Base-by-base conservation (phyloP, 768 basidiomycete genomes). In the Lentinula aciculospora region DNA sequence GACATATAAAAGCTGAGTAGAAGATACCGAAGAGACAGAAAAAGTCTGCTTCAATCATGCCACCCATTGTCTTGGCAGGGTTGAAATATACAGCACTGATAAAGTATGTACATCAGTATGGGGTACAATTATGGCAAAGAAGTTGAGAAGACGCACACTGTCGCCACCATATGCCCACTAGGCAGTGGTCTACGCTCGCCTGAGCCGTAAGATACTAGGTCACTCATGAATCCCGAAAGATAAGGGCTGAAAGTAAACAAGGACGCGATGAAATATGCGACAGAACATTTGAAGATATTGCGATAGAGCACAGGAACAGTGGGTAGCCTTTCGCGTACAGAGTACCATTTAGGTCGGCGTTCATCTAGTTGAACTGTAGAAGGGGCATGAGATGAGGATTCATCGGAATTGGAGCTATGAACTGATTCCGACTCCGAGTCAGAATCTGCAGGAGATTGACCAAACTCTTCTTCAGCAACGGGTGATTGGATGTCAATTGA, bases 61-160 rank as follows among this genome's bases (percentile, higher is more conserved):
- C 89, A 4, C 96, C 97, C 4, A 89, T 74, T 0, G 93, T 94
- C 66, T 96, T 94, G 27, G 94, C 94, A 3, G 96, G 96, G 64
- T 95, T 93, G 69, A 85, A 98, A 70, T 98, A 94, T 0, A 92
- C 89, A 4, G 83, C 83, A 59, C 90, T 87, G 47, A 57, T 2
- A 29, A 29, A 29, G 19, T n/a, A 42, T 40, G 15, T 25, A 29
- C 6, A n/a, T 32, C 40, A 13, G 27, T 13, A 29, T 53, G n/a
- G n/a, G n/a, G 34, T 39, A 51, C 48, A 49, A 58, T 5, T 32
- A 42, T 32, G 9, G 25, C 42, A 21, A 4, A 28, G 39, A 59
- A 37, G 53, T 49, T 23, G 15, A 28, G 39, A 31, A 27, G n/a
- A 74, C 88, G 67, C 69, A 94, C 94, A 97, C 81, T 2, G 94